A percentile compares a stretch with the other conserved stretches of the same genome.
Conservation (phyloP, 495 filamentous ascomycete species). For the Haplographium delicatum region DNA sequence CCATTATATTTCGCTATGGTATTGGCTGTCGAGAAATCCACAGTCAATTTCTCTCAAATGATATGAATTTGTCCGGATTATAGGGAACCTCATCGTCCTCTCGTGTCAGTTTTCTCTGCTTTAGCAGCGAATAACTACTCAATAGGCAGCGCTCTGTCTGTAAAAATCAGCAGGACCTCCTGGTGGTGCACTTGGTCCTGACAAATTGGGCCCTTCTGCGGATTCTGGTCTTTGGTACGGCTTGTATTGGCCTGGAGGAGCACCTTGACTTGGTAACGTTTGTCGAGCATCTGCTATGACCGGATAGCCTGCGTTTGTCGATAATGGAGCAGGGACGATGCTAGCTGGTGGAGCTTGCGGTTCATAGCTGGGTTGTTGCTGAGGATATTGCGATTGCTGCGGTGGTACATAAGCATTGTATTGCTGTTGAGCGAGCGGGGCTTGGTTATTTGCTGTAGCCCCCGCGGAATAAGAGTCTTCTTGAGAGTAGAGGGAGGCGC, state of each 20-base stretch:
- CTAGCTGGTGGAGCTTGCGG: constrained; percentile 19
- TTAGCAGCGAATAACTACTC: too few relatives aligned
- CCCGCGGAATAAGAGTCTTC: constrained; percentile 47
- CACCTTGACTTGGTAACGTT: constrained; percentile 24
- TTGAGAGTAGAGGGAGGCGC: constrained; percentile 52
- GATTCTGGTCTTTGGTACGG: constrained; percentile 41
- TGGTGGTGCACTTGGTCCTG: constrained; percentile 24
- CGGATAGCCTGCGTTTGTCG: constrained; percentile 20
- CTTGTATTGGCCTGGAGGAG: constrained; percentile 38
- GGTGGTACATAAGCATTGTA: constrained; percentile 37
- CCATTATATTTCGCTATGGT: too few relatives aligned
- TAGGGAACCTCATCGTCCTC: too few relatives aligned
- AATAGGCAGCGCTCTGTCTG: constrained; percentile 23
- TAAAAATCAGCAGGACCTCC: constrained; percentile 38
- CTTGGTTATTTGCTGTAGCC: constrained; percentile 34
- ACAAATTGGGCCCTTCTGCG: constrained; percentile 8
- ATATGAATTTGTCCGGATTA: too few relatives aligned
- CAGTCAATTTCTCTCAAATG: too few relatives aligned
- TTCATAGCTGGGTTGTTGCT: constrained; percentile 26
- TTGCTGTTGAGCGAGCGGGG: constrained; percentile 40
- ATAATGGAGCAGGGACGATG: constrained; percentile 2
- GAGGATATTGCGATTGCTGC: constrained; percentile 25
- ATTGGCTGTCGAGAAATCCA: too few relatives aligned
- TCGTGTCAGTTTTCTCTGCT: too few relatives aligned
- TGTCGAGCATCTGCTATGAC: constrained; percentile 20